Percentiles rank a stretch among this genome's conserved stretches.
These are phyloP conservation scores for Coemansia sp. DNA, from an alignment of 192 early-diverging fungal species.

Conservation along the genomic window DNA sequence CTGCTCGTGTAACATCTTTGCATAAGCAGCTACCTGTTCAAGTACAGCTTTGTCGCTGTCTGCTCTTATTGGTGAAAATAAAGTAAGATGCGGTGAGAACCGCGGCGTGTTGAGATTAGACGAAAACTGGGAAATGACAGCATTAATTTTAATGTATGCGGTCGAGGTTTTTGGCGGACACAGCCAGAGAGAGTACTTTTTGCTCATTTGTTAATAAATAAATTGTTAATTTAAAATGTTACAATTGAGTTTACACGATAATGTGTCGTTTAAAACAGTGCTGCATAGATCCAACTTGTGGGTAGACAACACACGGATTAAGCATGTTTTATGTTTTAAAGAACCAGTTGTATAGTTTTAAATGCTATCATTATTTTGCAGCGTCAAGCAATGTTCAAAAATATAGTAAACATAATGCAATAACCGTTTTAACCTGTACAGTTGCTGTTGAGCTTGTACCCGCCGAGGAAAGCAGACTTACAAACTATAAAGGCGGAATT, in stretches of 20 bases:
- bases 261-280: neutral
- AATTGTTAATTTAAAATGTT: neutral
- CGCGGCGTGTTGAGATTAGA: constrained; percentile 10
- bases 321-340: no score
- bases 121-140: constrained; percentile 13
- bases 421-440: no score
- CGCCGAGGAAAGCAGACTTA: no score
- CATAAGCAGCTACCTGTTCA: constrained; percentile 18
- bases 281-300: neutral
- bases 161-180: constrained; percentile 20
- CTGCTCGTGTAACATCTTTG: constrained; percentile 10
- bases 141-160: constrained; percentile 3
- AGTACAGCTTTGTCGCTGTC: constrained; percentile 18
- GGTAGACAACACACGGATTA: neutral
- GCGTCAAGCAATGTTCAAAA: no score
- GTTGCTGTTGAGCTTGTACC: no score
- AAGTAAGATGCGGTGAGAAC: constrained; percentile 35
- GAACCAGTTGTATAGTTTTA: no score
- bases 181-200: constrained; percentile 49
- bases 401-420: no score
- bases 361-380: no score
- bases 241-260: neutral
- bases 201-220: constrained; percentile 3
- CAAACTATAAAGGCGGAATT: no score
- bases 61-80: constrained; percentile 33